Conservation (phyloP, 2,329 filamentous ascomycete genomes). For the Nigrospora oryzae region DNA sequence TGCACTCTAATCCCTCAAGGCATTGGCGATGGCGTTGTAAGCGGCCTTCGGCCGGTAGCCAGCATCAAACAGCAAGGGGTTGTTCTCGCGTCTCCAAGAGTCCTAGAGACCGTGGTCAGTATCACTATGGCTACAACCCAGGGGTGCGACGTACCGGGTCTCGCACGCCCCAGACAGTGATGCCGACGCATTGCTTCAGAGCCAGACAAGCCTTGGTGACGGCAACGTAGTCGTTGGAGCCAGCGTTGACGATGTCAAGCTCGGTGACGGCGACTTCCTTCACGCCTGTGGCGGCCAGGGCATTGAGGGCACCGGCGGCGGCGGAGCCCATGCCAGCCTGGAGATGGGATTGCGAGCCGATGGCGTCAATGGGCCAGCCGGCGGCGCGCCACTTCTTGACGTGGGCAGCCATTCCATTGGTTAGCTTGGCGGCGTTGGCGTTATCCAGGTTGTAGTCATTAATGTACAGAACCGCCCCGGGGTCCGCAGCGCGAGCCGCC, state of each 20-base stretch:
- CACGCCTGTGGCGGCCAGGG: constrained; percentile 34
- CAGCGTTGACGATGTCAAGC: constrained; percentile 54
- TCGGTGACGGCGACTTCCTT: constrained; percentile 50
- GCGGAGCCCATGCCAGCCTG: constrained; percentile 28
- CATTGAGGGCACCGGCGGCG: constrained; percentile 32
- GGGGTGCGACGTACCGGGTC: constrained; percentile 26
- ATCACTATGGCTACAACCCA: neutral
- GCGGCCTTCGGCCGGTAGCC: constrained; percentile 42
- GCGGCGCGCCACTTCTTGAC: constrained; percentile 56
- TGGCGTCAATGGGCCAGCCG: constrained; percentile 55
- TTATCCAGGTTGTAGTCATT: constrained; percentile 66
- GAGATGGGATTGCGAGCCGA: constrained; percentile 45
- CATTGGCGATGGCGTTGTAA: constrained; percentile 36
- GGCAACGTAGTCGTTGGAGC: constrained; percentile 47
- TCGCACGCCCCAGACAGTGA: constrained; percentile 54
- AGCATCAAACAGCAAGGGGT: constrained; percentile 45
- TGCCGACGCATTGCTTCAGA: constrained; percentile 51
- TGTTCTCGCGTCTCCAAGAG: constrained; percentile 40
- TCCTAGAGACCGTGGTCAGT: constrained; percentile 21
- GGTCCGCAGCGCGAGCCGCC: constrained; percentile 58
- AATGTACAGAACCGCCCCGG: constrained; percentile 62
- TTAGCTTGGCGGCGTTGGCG: constrained; percentile 47
- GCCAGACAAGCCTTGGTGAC: constrained; percentile 50
- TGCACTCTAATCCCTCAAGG: constrained; percentile 17
- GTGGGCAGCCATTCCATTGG: constrained; percentile 38